Evolutionary conservation across 2,329 filamentous ascomycete genomes (phyloP), one percentile per base, ranked within the genome.

Genomic region (Aspergillus pseudoviridinutans): DNA sequence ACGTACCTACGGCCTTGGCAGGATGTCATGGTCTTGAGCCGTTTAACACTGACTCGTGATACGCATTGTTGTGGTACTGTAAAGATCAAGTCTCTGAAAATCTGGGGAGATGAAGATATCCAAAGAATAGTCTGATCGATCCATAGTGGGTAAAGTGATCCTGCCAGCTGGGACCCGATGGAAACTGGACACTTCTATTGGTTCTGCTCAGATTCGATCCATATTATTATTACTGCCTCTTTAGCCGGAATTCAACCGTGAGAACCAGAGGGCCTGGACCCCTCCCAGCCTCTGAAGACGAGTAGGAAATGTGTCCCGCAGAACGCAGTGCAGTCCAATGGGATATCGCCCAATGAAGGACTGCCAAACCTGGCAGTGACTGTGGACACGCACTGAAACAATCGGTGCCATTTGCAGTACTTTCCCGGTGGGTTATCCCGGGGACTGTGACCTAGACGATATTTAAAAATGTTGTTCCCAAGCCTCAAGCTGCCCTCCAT

Each of bases 11-110:
- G 63, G 2, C 51, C 50, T 28, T 58, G 50, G 62, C 64, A 64
- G 0, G 62, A 53, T 3, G 51, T 32, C 62, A 64, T 62, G 7
- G 64, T 62, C 32, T 64, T 59, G 10, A 64, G 29, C 4, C 61
- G 46, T 64, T 64, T 35, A 66, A 42, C 1, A 66, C n/a, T n/a
- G n/a, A n/a, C n/a, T n/a, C n/a, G 54, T 66, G 62, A 47, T 64
- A 64, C 9, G 9, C 28, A 29, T 29, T 29, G 3, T 10, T 29
- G 28, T 29, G 28, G 10, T 29, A 10, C 10, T 29, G 10, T 29
- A 12, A 4, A 29, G 28, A 4, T 12, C 10, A 4, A 29, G 28
- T 29, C 28, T 29, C 28, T 29, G 28, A 12, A 29, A 29, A 61
- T 62, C 27, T 62, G 62, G 14, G 59, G 63, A 8, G 62, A 57